phyloP scores from a whole-genome alignment of 345 rosid species.

The Turritis glabra region DNA sequence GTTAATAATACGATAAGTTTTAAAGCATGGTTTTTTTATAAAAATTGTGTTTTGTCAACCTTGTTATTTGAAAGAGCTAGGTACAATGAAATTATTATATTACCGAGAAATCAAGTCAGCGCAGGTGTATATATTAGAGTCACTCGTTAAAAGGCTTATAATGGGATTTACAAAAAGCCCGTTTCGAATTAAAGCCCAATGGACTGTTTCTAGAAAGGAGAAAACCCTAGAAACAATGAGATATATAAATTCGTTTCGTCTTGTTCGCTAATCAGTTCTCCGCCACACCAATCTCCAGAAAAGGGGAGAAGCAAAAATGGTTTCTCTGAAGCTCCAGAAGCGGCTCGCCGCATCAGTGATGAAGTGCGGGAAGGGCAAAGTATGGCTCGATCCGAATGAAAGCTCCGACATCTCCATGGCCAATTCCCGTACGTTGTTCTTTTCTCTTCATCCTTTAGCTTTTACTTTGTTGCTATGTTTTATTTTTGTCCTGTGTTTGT shows the following conservation, averaged over 20 bases:
- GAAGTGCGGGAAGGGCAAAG: conserved; percentile 45
- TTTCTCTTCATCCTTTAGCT: neutral
- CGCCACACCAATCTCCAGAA: conserved; percentile 32
- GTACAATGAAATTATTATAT: too few species aligned
- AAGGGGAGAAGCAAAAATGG: conserved; percentile 33
- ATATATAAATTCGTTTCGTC: conserved; percentile 12
- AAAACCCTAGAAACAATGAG: conserved; percentile 29
- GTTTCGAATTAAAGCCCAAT: conserved; percentile 6
- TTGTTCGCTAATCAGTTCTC: conserved; percentile 4
- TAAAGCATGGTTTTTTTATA: too few species aligned
- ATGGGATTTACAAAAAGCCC: neutral
- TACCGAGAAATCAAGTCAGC: too few species aligned
- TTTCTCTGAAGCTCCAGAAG: conserved; percentile 42
- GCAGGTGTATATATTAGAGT: too few species aligned
- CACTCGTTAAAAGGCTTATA: too few species aligned
- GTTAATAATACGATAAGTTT: too few species aligned
- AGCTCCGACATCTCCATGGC: conserved; percentile 43
- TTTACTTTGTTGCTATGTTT: neutral
- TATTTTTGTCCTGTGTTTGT: neutral
- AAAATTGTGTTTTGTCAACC: too few species aligned
- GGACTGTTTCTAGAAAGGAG: neutral
- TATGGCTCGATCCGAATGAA: conserved; percentile 46
- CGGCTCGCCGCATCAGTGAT: conserved; percentile 44
- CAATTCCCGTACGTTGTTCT: conserved; percentile 35
- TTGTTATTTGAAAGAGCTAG: too few species aligned